Conservation (phyloP, 1,284 basidiomycete species). For the Ustilago crameri region DNA sequence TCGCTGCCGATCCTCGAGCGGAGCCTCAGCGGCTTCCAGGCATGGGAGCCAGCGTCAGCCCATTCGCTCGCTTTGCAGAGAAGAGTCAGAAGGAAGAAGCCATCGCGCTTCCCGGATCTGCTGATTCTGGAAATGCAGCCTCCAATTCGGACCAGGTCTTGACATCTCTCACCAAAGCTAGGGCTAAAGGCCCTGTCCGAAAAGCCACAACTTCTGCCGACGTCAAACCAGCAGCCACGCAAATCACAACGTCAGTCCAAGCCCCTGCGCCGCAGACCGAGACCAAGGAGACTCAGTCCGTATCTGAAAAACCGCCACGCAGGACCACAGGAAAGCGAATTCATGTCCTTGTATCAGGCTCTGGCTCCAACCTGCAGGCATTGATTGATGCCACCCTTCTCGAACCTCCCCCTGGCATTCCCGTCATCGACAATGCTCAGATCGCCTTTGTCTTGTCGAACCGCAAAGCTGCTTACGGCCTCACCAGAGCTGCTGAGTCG, state of each 20-base stretch:
- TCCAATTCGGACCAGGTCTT: conserved; percentile 22
- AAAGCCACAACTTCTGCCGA: conserved; percentile 15
- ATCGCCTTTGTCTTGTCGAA: conserved; percentile 91
- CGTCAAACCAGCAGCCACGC: conserved; percentile 5
- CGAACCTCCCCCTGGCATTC: conserved; percentile 71
- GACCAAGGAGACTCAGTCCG: conserved; percentile 2
- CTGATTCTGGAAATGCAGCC: background rate
- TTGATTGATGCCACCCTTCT: conserved; percentile 85
- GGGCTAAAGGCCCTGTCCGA: conserved; percentile 25
- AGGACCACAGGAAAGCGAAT: conserved; percentile 59
- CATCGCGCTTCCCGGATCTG: conserved; percentile 7
- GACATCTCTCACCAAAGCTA: conserved; percentile 31
- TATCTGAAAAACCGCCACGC: conserved; percentile 31
- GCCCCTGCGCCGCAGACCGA: conserved; percentile 1
- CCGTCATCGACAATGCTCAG: conserved; percentile 70
- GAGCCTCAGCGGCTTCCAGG: conserved; percentile 50
- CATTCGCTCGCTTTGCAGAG: conserved; percentile 35
- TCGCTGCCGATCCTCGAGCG: conserved; percentile 25
- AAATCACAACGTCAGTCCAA: conserved; percentile 5
- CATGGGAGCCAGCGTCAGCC: conserved; percentile 40
- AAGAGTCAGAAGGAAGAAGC: conserved; percentile 20
- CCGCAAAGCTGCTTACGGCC: conserved; percentile 88
- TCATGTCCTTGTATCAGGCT: conserved; percentile 66
- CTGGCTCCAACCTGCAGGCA: conserved; percentile 89
- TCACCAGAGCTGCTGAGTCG: conserved; percentile 81